A percentile compares a stretch with the other conserved stretches of the same genome.
Evolutionary conservation across 305 asterid species (phyloP).

Genomic region (Fraxinus ornus): DNA sequence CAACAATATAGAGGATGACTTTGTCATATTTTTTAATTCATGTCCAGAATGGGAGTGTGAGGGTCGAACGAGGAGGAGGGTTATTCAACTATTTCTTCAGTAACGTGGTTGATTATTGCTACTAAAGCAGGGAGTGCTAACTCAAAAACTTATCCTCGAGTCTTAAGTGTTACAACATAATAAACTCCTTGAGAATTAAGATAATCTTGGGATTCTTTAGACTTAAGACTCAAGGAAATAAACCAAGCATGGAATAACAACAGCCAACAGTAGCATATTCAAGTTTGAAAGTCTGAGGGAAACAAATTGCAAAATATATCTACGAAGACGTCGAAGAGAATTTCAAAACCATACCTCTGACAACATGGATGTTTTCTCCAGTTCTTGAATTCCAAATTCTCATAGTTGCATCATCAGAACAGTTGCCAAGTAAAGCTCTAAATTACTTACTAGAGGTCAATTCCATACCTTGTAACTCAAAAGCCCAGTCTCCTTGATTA

Average conservation of each 20-base stretch:
- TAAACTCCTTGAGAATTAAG: too few species aligned
- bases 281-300: neutral
- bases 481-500: too few species aligned
- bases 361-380: constrained; percentile 58
- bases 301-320: neutral
- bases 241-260: neutral
- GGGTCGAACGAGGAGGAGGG: neutral
- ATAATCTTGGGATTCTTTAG: neutral
- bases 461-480: constrained; percentile 58
- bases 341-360: constrained; percentile 47
- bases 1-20: neutral
- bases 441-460: constrained; percentile 14
- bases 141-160: neutral
- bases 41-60: neutral
- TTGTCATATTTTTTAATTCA: neutral
- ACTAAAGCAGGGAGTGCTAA: too few species aligned
- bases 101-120: neutral
- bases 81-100: neutral
- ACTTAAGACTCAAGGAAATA: neutral
- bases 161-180: too few species aligned
- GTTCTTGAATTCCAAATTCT: constrained; percentile 77
- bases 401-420: constrained; percentile 80
- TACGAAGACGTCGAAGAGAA: neutral
- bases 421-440: neutral
- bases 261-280: neutral